Base-by-base conservation (phyloP, 164 flowering plant species). In the Umbilicus rupestris region DNA sequence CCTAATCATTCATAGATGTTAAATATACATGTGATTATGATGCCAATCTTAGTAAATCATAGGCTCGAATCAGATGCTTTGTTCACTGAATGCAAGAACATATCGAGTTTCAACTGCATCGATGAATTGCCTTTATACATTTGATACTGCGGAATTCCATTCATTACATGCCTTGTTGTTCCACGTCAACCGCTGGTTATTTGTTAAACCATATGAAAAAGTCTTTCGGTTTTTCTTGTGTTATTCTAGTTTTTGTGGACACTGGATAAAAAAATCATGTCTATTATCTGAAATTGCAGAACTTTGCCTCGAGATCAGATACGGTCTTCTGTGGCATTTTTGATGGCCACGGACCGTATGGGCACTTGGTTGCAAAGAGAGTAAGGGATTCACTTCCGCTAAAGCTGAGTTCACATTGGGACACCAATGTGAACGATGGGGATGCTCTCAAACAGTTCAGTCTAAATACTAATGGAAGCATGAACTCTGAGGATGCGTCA, bases 281-380 rank as follows among this genome's bases (percentile, higher is more conserved):
- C 44, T 15, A 31, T 19, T 68, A 29, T 3, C 47, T 29, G 57
- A 20, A 44, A 2, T 41, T 81, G 15, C 91, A 95, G 99, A 90
- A 88, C 71, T 95, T 95, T 71, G 89, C 86, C 62, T 87, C 96
- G 19, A 83, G 94, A 76, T 77, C 78, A 39, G 97, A 92, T 74
- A 86, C 97, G 0, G 82, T 92, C 28, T 92, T 95, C 74, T 92
- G 97, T 83, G 99, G 99, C 65, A 93, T 94, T 74, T 94, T 94
- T 79, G 98, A 94, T 78, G 98, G 98, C 42, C 98, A 94, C 71
- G 99, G 99, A 41, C 99, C 99, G 3, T 86, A 67, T 71, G 99
- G 99, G 67, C 99, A 95, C 70, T 69, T 95, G 90, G 99, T 92
- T 77, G 96, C 99, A 16, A 95, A 77, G 73, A 83, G 85, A 75